A percentile compares a stretch with the other conserved stretches of the same genome.
phyloP scores from a whole-genome alignment of 768 basidiomycete species.

The Tylopilus intermedius region DNA sequence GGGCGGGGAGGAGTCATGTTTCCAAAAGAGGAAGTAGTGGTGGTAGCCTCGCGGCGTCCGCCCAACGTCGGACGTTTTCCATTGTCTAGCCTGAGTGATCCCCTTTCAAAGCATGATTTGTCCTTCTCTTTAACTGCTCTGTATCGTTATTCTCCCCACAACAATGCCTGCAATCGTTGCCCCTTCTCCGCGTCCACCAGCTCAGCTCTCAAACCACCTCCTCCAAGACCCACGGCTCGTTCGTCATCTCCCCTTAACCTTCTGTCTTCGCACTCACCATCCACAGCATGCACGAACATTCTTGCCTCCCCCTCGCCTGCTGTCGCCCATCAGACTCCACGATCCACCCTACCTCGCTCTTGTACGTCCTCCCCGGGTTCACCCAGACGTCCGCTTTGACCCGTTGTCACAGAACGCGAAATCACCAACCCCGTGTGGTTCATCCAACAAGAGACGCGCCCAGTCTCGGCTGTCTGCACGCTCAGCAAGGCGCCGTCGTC shows the following conservation, averaged over 20 bases:
- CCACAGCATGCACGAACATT: slow-evolving; percentile 23
- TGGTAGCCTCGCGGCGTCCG: slow-evolving; percentile 23
- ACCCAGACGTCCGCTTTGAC: slow-evolving; percentile 3
- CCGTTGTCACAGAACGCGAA: slow-evolving; percentile 32
- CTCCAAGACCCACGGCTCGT: slow-evolving; percentile 4
- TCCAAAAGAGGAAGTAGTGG: slow-evolving; percentile 20
- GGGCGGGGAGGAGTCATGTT: slow-evolving; percentile 19
- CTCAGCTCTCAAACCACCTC: slow-evolving; percentile 15
- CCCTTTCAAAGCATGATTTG: slow-evolving; percentile 18
- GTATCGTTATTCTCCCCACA: slow-evolving; percentile 30
- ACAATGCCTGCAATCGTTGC: slow-evolving; percentile 42
- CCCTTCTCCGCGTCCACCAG: slow-evolving; percentile 34
- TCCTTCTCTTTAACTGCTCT: slow-evolving; percentile 29
- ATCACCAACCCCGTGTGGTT: slow-evolving; percentile 35
- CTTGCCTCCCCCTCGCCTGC: slow-evolving; percentile 31
- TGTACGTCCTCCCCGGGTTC: slow-evolving; percentile 11
- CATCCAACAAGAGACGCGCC: slow-evolving; percentile 35
- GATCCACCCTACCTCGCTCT: slow-evolving; percentile 24
- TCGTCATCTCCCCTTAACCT: slow-evolving; percentile 2
- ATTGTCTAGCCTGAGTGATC: slow-evolving; percentile 14
- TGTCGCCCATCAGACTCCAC: slow-evolving; percentile 36
- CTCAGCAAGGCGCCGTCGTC: slow-evolving; percentile 39
- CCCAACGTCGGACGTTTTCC: background rate
- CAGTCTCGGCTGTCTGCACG: slow-evolving; percentile 33
- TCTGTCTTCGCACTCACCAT: slow-evolving; percentile 3